A percentile compares a stretch with the other conserved stretches of the same genome.
phyloP scores from a whole-genome alignment of 2,329 filamentous ascomycete species.

The Paraconiothyrium brasiliense region DNA sequence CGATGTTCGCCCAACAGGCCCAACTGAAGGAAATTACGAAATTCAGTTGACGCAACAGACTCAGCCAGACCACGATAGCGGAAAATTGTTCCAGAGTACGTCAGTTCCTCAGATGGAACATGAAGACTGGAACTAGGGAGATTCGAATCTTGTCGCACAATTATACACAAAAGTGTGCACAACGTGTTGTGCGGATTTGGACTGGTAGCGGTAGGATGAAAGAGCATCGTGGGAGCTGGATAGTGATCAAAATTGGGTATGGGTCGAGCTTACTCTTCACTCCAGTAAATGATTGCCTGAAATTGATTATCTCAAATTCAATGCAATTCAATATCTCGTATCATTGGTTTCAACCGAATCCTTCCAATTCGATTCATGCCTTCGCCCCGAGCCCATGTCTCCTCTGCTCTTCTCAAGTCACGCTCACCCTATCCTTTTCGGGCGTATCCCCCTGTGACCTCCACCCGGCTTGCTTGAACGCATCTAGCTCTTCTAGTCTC shows the following conservation, averaged over 20 bases:
- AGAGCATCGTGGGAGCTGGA: neutral
- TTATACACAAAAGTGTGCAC: too few species aligned
- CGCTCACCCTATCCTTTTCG: constrained; percentile 43
- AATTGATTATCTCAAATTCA: neutral
- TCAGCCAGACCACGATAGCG: too few species aligned
- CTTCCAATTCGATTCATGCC: too few species aligned
- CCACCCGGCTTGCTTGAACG: constrained; percentile 62
- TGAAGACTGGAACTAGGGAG: too few species aligned
- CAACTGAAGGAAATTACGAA: too few species aligned
- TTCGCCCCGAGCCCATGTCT: too few species aligned
- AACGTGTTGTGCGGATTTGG: neutral
- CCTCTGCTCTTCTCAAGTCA: neutral
- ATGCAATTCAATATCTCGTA: neutral
- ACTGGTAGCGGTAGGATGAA: neutral
- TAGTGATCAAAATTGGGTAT: neutral
- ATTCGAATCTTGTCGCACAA: too few species aligned
- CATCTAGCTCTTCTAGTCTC: constrained; percentile 59
- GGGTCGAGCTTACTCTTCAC: neutral
- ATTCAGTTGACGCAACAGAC: too few species aligned
- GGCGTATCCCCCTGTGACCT: constrained; percentile 57
- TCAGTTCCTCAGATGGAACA: too few species aligned
- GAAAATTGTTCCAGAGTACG: too few species aligned
- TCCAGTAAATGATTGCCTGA: neutral
- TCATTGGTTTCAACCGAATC: too few species aligned
- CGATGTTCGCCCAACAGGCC: too few species aligned